These are phyloP conservation scores for Rhizodiscina lignyota DNA, from an alignment of 495 filamentous ascomycete genomes.

Conservation along the genomic window DNA sequence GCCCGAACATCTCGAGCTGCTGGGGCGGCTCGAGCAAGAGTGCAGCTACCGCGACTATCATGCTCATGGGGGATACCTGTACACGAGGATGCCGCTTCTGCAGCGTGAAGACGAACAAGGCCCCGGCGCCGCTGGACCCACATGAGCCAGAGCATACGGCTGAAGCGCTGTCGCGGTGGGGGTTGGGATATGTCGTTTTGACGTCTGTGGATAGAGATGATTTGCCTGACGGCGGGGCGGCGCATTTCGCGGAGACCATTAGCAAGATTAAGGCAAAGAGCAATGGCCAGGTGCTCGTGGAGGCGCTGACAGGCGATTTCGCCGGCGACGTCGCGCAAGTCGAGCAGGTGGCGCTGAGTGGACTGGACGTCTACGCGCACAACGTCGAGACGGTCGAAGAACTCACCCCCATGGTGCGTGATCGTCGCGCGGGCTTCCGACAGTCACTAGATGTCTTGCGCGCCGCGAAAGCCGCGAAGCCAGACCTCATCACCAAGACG, in stretches of 20 bases:
- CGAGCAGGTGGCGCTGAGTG: conserved; percentile 60
- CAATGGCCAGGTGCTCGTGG: conserved; percentile 64
- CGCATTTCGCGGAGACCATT: conserved; percentile 89
- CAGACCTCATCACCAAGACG: conserved; percentile 84
- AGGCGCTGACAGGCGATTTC: conserved; percentile 88
- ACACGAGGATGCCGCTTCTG: conserved; percentile 96
- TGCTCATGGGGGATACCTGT: conserved; percentile 98
- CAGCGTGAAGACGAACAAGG: conserved; percentile 73
- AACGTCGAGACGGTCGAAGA: conserved; percentile 93
- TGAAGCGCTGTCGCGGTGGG: conserved; percentile 84
- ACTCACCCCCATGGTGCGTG: conserved; percentile 74
- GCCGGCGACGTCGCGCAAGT: conserved; percentile 72
- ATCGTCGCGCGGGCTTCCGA: conserved; percentile 77
- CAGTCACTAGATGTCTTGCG: conserved; percentile 69
- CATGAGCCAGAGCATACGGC: conserved; percentile 96
- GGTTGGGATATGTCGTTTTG: conserved; percentile 86
- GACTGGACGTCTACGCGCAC: conserved; percentile 91
- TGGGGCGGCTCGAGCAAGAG: conserved; percentile 85
- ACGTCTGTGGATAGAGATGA: conserved; percentile 92
- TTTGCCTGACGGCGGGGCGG: conserved; percentile 69
- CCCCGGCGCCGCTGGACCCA: conserved; percentile 70
- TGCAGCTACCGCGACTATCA: conserved; percentile 91
- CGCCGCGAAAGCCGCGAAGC: conserved; percentile 59
- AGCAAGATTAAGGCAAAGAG: conserved; percentile 83
- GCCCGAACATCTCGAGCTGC: conserved; percentile 94